phyloP scores from a whole-genome alignment of 1,139 yeast species.

The Taphrina wiesneri region DNA sequence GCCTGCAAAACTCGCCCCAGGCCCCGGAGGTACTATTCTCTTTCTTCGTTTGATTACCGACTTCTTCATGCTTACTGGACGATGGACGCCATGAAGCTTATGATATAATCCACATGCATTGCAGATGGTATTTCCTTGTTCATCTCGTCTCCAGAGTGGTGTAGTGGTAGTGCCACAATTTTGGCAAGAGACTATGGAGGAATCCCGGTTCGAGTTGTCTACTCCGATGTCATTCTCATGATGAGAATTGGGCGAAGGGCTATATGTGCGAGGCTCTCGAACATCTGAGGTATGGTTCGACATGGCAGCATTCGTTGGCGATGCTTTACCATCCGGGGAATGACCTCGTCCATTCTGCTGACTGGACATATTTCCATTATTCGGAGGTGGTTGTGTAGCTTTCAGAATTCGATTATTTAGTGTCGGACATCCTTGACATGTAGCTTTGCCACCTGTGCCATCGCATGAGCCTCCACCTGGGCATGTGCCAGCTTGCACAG shows the following conservation, averaged over 20 bases:
- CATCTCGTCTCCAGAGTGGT: conserved; percentile 85
- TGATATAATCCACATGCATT: conserved; percentile 85
- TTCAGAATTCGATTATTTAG: conserved; percentile 35
- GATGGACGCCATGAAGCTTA: conserved; percentile 71
- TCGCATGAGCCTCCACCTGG: conserved; percentile 38
- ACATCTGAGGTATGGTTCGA: background rate
- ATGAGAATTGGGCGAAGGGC: conserved; percentile 20
- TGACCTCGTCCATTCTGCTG: background rate
- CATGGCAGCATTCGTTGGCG: background rate
- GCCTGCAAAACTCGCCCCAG: conserved; percentile 4
- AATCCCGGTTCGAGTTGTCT: conserved; percentile 3
- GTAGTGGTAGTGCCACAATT: conserved; percentile 84
- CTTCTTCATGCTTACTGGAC: conserved; percentile 76
- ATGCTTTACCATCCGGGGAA: conserved; percentile 3
- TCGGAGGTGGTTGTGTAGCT: conserved; percentile 10
- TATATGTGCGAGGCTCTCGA: background rate
- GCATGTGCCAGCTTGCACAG: conserved; percentile 32
- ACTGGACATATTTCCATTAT: background rate
- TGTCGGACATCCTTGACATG: conserved; percentile 38
- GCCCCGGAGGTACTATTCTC: conserved; percentile 32
- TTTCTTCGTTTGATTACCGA: conserved; percentile 69
- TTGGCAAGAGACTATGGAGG: conserved; percentile 30
- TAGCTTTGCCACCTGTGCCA: conserved; percentile 36
- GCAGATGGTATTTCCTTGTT: conserved; percentile 71
- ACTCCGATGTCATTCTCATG: conserved; percentile 3